Evolutionary conservation across 2,329 filamentous ascomycete genomes (phyloP).

Genomic region (Fusarium chuoi): DNA sequence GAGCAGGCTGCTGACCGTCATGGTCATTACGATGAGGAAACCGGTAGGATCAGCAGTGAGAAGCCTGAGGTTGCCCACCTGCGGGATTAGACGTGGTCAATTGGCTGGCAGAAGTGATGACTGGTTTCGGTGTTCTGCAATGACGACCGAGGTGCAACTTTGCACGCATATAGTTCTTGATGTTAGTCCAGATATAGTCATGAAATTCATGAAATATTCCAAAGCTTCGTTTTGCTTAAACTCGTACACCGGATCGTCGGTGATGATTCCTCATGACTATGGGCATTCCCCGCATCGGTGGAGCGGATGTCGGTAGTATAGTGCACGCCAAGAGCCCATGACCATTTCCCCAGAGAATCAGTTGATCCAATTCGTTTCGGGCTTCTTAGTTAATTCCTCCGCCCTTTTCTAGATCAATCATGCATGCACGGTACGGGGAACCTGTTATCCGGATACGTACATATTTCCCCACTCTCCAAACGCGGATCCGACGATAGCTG

Average conservation of each 20-base stretch:
- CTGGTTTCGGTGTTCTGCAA: not conserved
- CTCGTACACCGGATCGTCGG: not conserved
- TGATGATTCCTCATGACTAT: not conserved
- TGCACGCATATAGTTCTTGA: not conserved
- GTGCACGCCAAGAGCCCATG: not conserved
- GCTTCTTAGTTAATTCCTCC: conserved; percentile 25
- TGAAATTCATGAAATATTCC: not conserved
- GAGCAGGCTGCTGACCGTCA: conserved; percentile 15
- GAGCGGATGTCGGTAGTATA: not conserved
- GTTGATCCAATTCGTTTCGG: not conserved
- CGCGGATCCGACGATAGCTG: conserved; percentile 1
- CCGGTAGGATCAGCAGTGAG: conserved; percentile 12
- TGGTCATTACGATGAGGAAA: conserved; percentile 34
- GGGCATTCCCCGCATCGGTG: conserved; percentile 6
- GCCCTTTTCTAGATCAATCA: not conserved
- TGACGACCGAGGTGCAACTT: not conserved
- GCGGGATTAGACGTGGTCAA: not conserved
- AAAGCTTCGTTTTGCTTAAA: not conserved
- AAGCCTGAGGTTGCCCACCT: conserved; percentile 21
- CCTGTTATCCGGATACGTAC: not conserved
- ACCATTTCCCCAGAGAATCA: not conserved
- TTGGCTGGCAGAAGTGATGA: not conserved
- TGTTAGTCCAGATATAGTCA: not conserved
- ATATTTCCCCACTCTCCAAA: conserved; percentile 7
- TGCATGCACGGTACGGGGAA: no score